These are phyloP conservation scores for Clarireedia monteithiana DNA, from an alignment of 2,329 filamentous ascomycete genomes.

Conservation along the genomic window DNA sequence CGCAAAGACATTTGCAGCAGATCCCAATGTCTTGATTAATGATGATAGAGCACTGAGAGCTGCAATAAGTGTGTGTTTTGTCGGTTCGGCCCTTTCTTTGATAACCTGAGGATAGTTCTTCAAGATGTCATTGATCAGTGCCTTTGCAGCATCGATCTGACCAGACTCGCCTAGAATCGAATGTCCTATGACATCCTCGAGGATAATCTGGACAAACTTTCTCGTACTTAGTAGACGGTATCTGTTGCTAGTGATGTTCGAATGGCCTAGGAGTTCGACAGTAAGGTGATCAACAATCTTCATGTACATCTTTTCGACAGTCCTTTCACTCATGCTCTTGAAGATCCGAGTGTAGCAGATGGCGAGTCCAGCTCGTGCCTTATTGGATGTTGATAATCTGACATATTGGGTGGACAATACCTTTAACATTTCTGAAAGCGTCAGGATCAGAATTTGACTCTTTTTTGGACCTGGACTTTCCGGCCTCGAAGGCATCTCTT, in stretches of 20 bases:
- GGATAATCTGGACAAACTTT: slow-evolving; percentile 73
- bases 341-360: slow-evolving; percentile 82
- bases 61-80: slow-evolving; percentile 75
- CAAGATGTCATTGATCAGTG: slow-evolving; percentile 77
- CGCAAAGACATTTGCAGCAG: slow-evolving; percentile 69
- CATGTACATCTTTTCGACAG: slow-evolving; percentile 76
- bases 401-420: slow-evolving; percentile 76
- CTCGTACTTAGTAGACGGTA: slow-evolving; percentile 81
- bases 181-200: slow-evolving; percentile 76
- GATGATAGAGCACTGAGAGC: slow-evolving; percentile 73
- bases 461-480: slow-evolving; percentile 72
- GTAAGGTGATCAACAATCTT: slow-evolving; percentile 76
- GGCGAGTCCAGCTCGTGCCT: slow-evolving; percentile 72
- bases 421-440: slow-evolving; percentile 69
- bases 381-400: slow-evolving; percentile 69
- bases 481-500: slow-evolving; percentile 58
- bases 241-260: slow-evolving; percentile 71
- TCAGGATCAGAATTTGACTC: slow-evolving; percentile 63
- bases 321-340: slow-evolving; percentile 67
- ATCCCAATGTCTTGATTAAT: slow-evolving; percentile 71
- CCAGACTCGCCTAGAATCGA: slow-evolving; percentile 84
- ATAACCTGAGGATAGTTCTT: slow-evolving; percentile 91
- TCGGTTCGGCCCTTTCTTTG: slow-evolving; percentile 80
- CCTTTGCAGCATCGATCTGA: slow-evolving; percentile 73
- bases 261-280: slow-evolving; percentile 68